These are phyloP conservation scores for Stephanodiscus triporus DNA, from an alignment of 108 stramenopile species.

Conservation along the genomic window DNA sequence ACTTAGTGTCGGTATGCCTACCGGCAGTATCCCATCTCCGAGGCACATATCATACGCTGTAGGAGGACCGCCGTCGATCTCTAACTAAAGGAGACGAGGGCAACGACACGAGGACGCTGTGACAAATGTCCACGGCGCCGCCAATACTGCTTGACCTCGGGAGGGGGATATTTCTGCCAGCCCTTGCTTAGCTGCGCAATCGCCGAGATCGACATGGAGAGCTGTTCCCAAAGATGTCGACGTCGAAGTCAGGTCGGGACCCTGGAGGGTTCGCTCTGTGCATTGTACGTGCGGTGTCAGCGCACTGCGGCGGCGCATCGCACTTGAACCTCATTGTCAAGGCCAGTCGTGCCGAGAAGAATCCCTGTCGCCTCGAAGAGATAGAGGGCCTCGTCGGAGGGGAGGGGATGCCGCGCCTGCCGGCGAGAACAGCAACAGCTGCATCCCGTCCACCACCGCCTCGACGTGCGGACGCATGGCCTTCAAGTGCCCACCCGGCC, in stretches of 20 bases:
- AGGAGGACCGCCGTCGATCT: constrained; percentile 61
- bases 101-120: constrained; percentile 51
- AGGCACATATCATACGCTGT: constrained; percentile 73
- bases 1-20: no score
- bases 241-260: constrained; percentile 42
- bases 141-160: constrained; percentile 63
- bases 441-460: constrained; percentile 70
- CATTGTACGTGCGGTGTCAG: constrained; percentile 73
- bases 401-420: constrained; percentile 20
- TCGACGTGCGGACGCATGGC: constrained; percentile 67
- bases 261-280: constrained; percentile 55
- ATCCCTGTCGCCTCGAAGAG: constrained; percentile 80
- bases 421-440: constrained; percentile 59
- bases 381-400: constrained; percentile 68
- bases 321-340: constrained; percentile 57
- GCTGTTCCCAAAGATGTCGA: constrained; percentile 51
- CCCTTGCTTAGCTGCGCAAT: constrained; percentile 78
- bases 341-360: constrained; percentile 69
- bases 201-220: constrained; percentile 65
- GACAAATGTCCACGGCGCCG: constrained; percentile 58
- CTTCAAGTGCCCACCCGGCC: constrained; percentile 48
- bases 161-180: constrained; percentile 55
- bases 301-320: constrained; percentile 58
- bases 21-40: constrained; percentile 53
- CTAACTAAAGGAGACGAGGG: constrained; percentile 52